These are phyloP conservation scores for Violaceomyces palustris DNA, from an alignment of 1,284 basidiomycete species.

Conservation along the genomic window DNA sequence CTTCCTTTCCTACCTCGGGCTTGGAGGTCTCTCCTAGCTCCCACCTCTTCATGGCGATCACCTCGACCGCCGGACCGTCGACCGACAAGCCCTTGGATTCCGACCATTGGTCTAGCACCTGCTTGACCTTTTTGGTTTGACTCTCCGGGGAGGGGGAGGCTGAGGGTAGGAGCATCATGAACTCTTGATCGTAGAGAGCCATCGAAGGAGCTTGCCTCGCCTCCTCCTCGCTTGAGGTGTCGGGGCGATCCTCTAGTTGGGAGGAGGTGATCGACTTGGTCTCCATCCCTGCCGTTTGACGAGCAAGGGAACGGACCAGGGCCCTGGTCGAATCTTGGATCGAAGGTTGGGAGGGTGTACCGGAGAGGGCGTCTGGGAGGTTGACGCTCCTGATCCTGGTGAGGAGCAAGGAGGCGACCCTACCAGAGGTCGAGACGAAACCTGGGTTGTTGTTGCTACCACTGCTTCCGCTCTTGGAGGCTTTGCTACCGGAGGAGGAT, in stretches of 20 bases:
- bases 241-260: too few relatives aligned
- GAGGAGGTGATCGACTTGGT: constrained; percentile 61
- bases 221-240: constrained; percentile 5
- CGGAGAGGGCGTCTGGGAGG: constrained; percentile 6
- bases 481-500: constrained; percentile 47
- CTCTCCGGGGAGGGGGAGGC: constrained; percentile 48
- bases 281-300: constrained; percentile 81
- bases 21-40: constrained; percentile 50
- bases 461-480: constrained; percentile 64
- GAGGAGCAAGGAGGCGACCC: constrained; percentile 36
- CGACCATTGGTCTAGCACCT: constrained; percentile 68
- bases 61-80: constrained; percentile 33
- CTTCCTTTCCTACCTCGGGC: too few relatives aligned
- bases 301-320: constrained; percentile 71
- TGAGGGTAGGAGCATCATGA: constrained; percentile 63
- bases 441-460: constrained; percentile 37
- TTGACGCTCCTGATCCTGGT: constrained; percentile 13
- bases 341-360: background rate
- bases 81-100: constrained; percentile 58
- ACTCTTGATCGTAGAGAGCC: constrained; percentile 72
- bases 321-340: constrained; percentile 58
- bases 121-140: constrained; percentile 60
- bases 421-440: constrained; percentile 24
- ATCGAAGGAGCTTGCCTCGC: constrained; percentile 59
- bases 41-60: constrained; percentile 54